Evolutionary conservation across 2,329 filamentous ascomycete genomes (phyloP).

Genomic region (Westerdykella aurantiaca): DNA sequence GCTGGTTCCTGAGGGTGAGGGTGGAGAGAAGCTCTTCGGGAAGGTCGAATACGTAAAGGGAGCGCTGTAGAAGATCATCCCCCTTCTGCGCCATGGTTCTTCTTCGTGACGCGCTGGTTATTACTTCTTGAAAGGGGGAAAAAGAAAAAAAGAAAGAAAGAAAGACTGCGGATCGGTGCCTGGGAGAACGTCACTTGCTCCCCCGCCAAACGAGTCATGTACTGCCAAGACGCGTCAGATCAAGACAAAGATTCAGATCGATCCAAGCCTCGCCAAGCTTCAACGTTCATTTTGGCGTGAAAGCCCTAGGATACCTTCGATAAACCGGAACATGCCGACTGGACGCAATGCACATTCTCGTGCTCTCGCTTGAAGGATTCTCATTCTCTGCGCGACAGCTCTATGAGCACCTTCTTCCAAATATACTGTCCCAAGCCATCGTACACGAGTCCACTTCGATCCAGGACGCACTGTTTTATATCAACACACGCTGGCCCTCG

Average conservation of each 20-base stretch:
- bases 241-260: neutral
- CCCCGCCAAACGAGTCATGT: neutral
- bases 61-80: constrained; percentile 31
- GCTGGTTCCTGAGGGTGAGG: constrained; percentile 52
- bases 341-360: constrained; percentile 7
- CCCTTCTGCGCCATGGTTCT: constrained; percentile 26
- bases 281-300: no score
- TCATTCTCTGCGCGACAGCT: constrained; percentile 20
- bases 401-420: constrained; percentile 18
- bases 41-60: constrained; percentile 66
- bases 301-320: no score
- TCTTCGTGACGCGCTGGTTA: neutral
- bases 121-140: neutral
- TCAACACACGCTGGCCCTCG: constrained; percentile 19
- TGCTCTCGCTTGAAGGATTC: constrained; percentile 20
- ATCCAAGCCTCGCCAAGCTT: neutral
- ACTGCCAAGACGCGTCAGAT: neutral
- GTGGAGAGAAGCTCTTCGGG: constrained; percentile 66
- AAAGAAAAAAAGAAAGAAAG: neutral
- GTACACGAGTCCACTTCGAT: constrained; percentile 20
- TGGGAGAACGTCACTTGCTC: neutral
- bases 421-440: constrained; percentile 16
- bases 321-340: constrained; percentile 15
- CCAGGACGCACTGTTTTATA: constrained; percentile 18
- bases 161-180: neutral